Percentiles rank a stretch among this genome's conserved stretches.
Conservation (phyloP, 495 filamentous ascomycete genomes). For the Podospora bellae-mahoneyi region DNA sequence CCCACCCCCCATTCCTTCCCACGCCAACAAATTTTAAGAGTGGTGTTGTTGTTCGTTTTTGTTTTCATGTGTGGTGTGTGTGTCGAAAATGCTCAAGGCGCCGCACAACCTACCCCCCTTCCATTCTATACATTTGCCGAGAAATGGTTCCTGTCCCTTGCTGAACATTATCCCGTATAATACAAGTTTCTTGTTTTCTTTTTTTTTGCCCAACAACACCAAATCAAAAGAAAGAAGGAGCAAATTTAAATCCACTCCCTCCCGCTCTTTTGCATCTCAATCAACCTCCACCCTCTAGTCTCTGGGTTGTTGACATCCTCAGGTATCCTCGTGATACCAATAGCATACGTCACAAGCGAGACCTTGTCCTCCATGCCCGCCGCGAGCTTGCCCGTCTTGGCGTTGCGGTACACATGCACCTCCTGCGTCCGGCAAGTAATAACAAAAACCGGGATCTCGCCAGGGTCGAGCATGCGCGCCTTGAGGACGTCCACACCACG, state of each 20-base stretch:
- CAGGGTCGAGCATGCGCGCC: constrained; percentile 90
- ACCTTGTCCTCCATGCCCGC: constrained; percentile 99
- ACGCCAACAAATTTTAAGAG: background rate
- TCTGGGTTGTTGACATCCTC: constrained; percentile 97
- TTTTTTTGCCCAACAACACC: background rate
- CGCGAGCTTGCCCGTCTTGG: constrained; percentile 81
- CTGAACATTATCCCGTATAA: background rate
- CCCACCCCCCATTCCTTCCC: too few species aligned
- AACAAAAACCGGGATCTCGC: constrained; percentile 95
- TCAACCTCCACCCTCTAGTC: constrained; percentile 92
- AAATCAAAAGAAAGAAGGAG: background rate
- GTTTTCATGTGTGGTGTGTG: background rate
- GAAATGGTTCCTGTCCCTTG: background rate
- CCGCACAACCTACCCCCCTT: background rate
- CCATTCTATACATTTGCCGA: background rate
- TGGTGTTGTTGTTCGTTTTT: background rate
- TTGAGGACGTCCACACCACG: constrained; percentile 85
- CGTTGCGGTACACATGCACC: constrained; percentile 91
- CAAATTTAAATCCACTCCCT: constrained; percentile 65
- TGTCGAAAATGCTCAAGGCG: background rate
- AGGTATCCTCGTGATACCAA: constrained; percentile 85
- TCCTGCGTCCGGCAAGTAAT: constrained; percentile 96
- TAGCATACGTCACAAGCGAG: constrained; percentile 95
- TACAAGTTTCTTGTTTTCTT: background rate
- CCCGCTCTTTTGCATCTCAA: constrained; percentile 97